A percentile compares a stretch with the other conserved stretches of the same genome.
phyloP scores from a whole-genome alignment of 116 monocot genomes.

The Iris pallida region DNA sequence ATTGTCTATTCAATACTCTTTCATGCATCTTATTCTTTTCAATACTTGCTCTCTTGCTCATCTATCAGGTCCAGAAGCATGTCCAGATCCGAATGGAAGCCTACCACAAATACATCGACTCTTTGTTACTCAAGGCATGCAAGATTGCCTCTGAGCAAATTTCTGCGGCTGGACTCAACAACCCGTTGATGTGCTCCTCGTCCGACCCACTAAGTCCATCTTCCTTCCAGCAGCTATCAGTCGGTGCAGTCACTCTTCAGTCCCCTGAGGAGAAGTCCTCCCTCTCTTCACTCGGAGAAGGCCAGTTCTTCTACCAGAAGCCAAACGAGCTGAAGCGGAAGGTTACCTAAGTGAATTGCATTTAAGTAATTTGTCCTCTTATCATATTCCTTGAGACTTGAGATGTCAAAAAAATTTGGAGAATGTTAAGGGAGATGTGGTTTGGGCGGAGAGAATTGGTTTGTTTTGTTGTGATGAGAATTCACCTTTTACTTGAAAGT shows the following conservation, averaged over 20 bases:
- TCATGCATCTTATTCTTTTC: not conserved
- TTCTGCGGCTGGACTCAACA: conserved; percentile 15
- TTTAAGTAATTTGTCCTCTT: too few species aligned
- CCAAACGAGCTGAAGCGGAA: conserved; percentile 20
- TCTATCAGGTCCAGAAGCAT: conserved; percentile 42
- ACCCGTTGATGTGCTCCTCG: conserved; percentile 3
- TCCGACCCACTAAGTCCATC: conserved; percentile 13
- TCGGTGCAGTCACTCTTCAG: conserved; percentile 10
- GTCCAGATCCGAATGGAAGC: conserved; percentile 38
- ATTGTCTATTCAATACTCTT: too few species aligned
- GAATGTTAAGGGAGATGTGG: too few species aligned
- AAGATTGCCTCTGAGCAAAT: conserved; percentile 42
- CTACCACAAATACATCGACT: conserved; percentile 35
- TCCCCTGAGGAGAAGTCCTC: conserved; percentile 18
- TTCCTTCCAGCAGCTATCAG: conserved; percentile 19
- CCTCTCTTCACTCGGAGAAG: conserved; percentile 20
- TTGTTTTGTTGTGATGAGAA: too few species aligned
- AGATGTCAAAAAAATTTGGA: too few species aligned
- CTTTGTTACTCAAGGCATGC: conserved; percentile 32
- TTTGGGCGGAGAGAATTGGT: too few species aligned
- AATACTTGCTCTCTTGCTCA: not conserved
- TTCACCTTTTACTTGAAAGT: too few species aligned
- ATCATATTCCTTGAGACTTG: too few species aligned
- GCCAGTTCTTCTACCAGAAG: conserved; percentile 19
- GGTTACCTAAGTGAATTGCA: not conserved